Evolutionary conservation across 2,329 filamentous ascomycete genomes (phyloP), one percentile per base, ranked within the genome.

Genomic region (Fusarium veterinarium): DNA sequence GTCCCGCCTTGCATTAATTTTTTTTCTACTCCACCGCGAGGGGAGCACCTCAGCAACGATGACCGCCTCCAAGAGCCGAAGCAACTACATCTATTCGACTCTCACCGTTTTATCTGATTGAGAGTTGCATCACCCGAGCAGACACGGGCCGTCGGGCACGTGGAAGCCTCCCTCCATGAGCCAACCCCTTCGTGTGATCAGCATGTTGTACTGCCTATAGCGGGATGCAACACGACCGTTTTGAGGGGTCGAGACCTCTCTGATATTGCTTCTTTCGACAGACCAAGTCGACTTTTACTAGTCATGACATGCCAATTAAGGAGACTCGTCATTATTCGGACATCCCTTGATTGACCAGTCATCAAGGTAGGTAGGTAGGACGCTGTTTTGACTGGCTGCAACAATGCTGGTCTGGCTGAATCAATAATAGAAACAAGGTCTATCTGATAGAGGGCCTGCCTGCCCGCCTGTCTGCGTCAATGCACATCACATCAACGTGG

Each of bases 111-210:
- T 42, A 41, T 49, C 49, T 75, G 57, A 68, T 69, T 74, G 68
- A 65, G 51, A 64, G 49, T 44, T 41, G 49, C 65, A 74, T 74
- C 73, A 73, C 52, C 64, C 61, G 63, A 76, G 33, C 73, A 65
- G 64, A 67, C 74, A 49, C 55, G 41, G 55, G 2, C 64, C 70
- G 64, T 42, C 59, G 60, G 64, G 71, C 71, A 75, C 73, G 73
- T 75, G 73, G 73, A 67, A 75, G 49, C 64, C 45, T 60, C 58
- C 61, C 35, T 57, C 48, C 57, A 30, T 3, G 53, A 57, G 19
- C 72, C 51, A 71, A 13, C 30, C 62, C 41, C 72, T 71, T 65
- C 56, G 52, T 60, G 57, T 52, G 74, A 76, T 76, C 74, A 70
- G 38, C 74, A 64, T 57, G 25, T 33, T 28, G 40, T 19, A 48